Conservation (phyloP, 2,329 filamentous ascomycete genomes). For the Bipolaris bicolor region DNA sequence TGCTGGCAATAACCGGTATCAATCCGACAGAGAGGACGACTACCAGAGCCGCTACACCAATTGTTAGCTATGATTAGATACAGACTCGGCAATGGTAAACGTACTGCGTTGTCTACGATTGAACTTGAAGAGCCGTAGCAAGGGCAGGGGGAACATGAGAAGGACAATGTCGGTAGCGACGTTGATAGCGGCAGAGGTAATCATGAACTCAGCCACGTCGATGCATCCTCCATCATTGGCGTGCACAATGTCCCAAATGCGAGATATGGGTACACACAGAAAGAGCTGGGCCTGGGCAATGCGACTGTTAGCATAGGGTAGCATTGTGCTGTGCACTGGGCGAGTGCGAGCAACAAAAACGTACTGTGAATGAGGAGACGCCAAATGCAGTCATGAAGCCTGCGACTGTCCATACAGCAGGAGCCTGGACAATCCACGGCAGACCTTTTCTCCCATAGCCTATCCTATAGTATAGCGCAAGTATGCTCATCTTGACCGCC, state of each 20-base stretch:
- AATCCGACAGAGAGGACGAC: conserved; percentile 37
- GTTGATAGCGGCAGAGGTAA: conserved; percentile 31
- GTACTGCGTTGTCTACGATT: conserved; percentile 35
- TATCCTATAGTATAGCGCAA: conserved; percentile 38
- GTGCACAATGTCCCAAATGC: conserved; percentile 27
- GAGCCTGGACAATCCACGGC: conserved; percentile 31
- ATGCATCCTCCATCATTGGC: conserved; percentile 25
- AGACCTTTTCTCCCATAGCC: conserved; percentile 31
- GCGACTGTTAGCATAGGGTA: not conserved
- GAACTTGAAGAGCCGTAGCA: conserved; percentile 33
- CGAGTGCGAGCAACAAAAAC: not conserved
- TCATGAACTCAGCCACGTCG: conserved; percentile 27
- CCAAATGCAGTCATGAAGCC: conserved; percentile 30
- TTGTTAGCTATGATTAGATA: not conserved
- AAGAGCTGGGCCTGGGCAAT: conserved; percentile 27
- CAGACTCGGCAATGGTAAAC: not conserved
- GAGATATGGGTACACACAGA: conserved; percentile 28
- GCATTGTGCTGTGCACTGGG: not conserved
- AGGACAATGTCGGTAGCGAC: conserved; percentile 32
- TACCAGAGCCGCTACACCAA: conserved; percentile 26
- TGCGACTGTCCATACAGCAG: conserved; percentile 29
- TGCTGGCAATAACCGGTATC: conserved; percentile 35
- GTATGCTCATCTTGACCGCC: conserved; percentile 41
- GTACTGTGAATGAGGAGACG: conserved; percentile 30
- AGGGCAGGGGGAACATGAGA: conserved; percentile 33